Evolutionary conservation across 202 grass and related monocot genomes (phyloP).

Genomic region (Dendrocalamus latiflorus): DNA sequence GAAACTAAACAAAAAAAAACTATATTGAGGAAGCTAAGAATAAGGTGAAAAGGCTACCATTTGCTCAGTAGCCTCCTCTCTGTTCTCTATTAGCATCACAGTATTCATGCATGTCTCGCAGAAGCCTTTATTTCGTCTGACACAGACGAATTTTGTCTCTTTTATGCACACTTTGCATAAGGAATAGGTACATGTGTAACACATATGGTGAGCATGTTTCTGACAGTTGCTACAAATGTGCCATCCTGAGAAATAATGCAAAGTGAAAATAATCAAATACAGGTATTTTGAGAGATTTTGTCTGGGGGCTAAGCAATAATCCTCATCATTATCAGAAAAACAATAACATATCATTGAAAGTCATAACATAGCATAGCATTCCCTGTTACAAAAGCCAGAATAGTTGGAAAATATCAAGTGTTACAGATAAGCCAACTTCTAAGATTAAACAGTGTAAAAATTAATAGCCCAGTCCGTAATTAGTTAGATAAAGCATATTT

Average conservation of each 20-base stretch:
- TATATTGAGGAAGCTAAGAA: constrained; percentile 9
- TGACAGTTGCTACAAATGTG: constrained; percentile 97
- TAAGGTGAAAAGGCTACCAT: constrained; percentile 40
- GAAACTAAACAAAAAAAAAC: constrained; percentile 14
- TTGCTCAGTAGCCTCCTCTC: constrained; percentile 60
- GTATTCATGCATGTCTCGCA: constrained; percentile 86
- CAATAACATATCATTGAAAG: neutral
- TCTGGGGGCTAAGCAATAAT: neutral
- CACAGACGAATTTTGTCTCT: constrained; percentile 62
- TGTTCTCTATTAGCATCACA: constrained; percentile 86
- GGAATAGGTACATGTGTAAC: too few relatives aligned
- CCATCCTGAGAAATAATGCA: constrained; percentile 66
- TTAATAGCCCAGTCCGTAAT: neutral
- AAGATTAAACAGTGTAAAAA: neutral
- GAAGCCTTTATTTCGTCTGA: constrained; percentile 79
- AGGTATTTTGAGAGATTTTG: constrained; percentile 4
- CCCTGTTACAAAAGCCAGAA: neutral
- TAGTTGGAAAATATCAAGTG: neutral
- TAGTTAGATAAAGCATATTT: neutral
- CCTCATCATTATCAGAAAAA: neutral
- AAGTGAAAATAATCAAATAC: constrained; percentile 27
- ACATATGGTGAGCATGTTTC: constrained; percentile 66
- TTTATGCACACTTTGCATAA: too few relatives aligned
- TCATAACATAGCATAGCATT: neutral
- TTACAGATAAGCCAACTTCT: neutral